A percentile compares a stretch with the other conserved stretches of the same genome.
These are phyloP conservation scores for Akebia trifoliata DNA, from an alignment of 164 flowering plant genomes.

Conservation along the genomic window DNA sequence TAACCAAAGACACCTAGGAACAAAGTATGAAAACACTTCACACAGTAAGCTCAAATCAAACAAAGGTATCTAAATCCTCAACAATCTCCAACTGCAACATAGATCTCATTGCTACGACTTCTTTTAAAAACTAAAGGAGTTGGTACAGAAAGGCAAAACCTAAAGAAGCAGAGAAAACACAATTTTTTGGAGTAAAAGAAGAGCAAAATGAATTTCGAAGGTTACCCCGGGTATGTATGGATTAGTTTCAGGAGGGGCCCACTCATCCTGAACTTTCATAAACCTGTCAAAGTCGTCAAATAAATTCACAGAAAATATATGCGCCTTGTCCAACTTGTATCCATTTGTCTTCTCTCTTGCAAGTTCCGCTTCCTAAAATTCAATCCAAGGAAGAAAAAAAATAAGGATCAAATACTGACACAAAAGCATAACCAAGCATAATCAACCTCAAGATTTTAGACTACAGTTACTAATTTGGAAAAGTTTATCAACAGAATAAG, in stretches of 20 bases:
- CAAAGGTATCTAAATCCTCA: background rate
- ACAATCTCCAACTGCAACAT: background rate
- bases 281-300: conserved; percentile 85
- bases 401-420: background rate
- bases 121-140: too few species aligned
- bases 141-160: too few species aligned
- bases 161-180: too few species aligned
- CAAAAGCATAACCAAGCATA: background rate
- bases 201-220: background rate
- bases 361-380: conserved; percentile 79
- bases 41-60: background rate
- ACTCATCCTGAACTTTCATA: conserved; percentile 90
- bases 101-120: too few species aligned
- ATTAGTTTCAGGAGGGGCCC: conserved; percentile 88
- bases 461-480: too few species aligned
- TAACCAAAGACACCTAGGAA: too few species aligned
- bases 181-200: background rate
- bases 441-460: background rate
- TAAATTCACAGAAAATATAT: conserved; percentile 78
- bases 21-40: too few species aligned
- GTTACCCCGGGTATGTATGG: conserved; percentile 83
- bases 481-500: too few species aligned
- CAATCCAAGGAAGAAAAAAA: background rate
- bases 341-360: conserved; percentile 84
- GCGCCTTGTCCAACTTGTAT: conserved; percentile 79